Base-by-base conservation (phyloP, 176 grass and related monocot genomes). In the Hsuehochloa calcarea region DNA sequence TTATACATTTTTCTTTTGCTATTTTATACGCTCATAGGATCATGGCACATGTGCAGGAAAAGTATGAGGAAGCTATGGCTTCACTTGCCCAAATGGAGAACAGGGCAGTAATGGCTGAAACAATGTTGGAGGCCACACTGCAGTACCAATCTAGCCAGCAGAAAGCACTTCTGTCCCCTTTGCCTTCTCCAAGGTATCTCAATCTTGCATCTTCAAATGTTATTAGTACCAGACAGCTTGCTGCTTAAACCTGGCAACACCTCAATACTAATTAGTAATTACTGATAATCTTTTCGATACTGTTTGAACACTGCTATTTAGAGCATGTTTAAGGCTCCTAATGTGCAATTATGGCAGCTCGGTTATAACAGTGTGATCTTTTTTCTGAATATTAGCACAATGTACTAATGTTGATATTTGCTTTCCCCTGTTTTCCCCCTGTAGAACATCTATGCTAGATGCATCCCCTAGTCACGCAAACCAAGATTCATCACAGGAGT, bases 61-160 rank as follows among this genome's bases (percentile, higher is more conserved):
- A 99, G 73, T 94, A 96, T 0, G 97, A 99, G 84, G 91, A 96
- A 85, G 79, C 92, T 75, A 94, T 86, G 78, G 70, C 88, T 85
- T 91, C 86, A 89, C 75, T 99, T 74, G 54, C 88, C 6, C 81
- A 92, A 82, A 90, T 96, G 92, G 93, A 96, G 86, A 99, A 96
- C 76, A 91, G 97, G 59, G 97, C 93, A 72, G 93, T 99, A 59
- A 96, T 99, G 93, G 97, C 97, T 79, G 97, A 99, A 90, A 96
- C 97, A 61, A 96, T 96, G 92, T 87, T 99, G 88, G 97, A 99
- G 78, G 97, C 97, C 77, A 99, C 97, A 82, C 62, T 99, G 85
- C 97, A 99, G 73, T 99, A 99, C 67, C 93, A 99, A 89, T 87
- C 93, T 84, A 92, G 97, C 78, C 97, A 99, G 82, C 91, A 88